phyloP scores from a whole-genome alignment of 2,329 filamentous ascomycete species.

The Rhexocercosporidium sp. region DNA sequence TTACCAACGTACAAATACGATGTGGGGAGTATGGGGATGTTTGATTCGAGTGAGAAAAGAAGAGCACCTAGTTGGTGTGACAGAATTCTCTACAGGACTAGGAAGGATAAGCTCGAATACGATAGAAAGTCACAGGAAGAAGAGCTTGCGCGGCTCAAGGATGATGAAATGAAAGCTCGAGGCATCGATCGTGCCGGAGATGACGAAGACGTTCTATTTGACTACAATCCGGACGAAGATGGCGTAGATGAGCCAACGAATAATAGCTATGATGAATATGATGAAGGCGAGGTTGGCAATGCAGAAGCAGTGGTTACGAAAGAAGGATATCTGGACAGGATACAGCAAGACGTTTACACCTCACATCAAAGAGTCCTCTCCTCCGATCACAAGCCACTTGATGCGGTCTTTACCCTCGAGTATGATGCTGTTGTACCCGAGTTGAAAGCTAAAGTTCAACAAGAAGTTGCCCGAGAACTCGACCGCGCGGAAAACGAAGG shows the following conservation, averaged over 20 bases:
- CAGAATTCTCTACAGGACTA: conserved; percentile 84
- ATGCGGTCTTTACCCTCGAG: conserved; percentile 80
- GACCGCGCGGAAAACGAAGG: conserved; percentile 93
- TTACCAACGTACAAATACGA: conserved; percentile 98
- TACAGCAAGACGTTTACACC: conserved; percentile 71
- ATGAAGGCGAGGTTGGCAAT: conserved; percentile 50
- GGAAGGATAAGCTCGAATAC: conserved; percentile 69
- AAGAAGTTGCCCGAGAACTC: conserved; percentile 85
- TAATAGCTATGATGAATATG: conserved; percentile 55
- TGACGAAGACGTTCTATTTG: conserved; percentile 85
- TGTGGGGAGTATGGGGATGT: conserved; percentile 86
- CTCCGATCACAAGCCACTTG: conserved; percentile 93
- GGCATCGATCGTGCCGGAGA: conserved; percentile 76
- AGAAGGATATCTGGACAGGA: conserved; percentile 60
- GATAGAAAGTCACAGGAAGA: conserved; percentile 68
- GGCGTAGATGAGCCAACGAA: conserved; percentile 53
- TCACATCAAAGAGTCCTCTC: conserved; percentile 90
- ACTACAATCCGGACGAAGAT: conserved; percentile 86
- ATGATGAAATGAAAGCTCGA: conserved; percentile 83
- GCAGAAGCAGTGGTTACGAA: conserved; percentile 57
- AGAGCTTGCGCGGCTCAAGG: conserved; percentile 69
- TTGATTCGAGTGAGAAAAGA: conserved; percentile 94
- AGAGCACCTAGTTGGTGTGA: conserved; percentile 97
- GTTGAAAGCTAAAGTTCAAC: conserved; percentile 81
- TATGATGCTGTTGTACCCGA: conserved; percentile 88